Conservation (phyloP, 805 yeast species). For the Citeromyces matritensis region DNA sequence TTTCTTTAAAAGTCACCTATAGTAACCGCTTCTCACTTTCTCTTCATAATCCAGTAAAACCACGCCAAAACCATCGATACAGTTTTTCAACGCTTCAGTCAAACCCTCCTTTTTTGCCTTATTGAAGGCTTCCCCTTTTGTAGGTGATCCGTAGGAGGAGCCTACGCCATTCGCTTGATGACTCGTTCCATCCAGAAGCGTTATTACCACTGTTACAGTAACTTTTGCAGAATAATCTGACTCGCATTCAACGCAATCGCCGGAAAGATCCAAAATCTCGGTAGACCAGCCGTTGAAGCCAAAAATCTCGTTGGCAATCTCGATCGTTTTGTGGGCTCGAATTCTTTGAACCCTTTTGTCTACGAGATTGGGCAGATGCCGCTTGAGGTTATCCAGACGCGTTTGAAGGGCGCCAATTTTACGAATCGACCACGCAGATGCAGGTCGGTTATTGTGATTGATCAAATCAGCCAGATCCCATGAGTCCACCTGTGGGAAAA, state of each 20-base stretch:
- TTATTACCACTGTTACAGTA: constrained; percentile 17
- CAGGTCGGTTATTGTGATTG: not conserved
- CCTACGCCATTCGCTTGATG: constrained; percentile 24
- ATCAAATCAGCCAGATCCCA: constrained; percentile 1
- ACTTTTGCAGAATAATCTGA: constrained; percentile 8
- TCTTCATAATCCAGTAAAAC: constrained; percentile 13
- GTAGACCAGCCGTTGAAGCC: constrained; percentile 39
- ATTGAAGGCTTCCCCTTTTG: constrained; percentile 16
- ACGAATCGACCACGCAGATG: constrained; percentile 1
- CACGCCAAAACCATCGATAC: constrained; percentile 20
- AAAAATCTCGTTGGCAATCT: constrained; percentile 28
- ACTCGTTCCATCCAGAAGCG: constrained; percentile 26
- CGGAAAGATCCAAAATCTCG: constrained; percentile 12
- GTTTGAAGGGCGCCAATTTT: constrained; percentile 1
- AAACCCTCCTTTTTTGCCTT: constrained; percentile 31
- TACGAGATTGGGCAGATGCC: not conserved
- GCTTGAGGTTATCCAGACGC: constrained; percentile 1
- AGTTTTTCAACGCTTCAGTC: constrained; percentile 26
- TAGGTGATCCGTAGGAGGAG: constrained; percentile 15
- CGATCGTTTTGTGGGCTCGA: constrained; percentile 11
- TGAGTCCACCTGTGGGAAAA: not conserved
- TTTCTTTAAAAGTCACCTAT: too few relatives aligned
- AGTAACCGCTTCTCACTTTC: constrained; percentile 1
- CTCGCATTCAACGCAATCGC: constrained; percentile 7
- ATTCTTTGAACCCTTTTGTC: constrained; percentile 2